Conservation (phyloP, 768 basidiomycete genomes). For the Trametes cingulata region DNA sequence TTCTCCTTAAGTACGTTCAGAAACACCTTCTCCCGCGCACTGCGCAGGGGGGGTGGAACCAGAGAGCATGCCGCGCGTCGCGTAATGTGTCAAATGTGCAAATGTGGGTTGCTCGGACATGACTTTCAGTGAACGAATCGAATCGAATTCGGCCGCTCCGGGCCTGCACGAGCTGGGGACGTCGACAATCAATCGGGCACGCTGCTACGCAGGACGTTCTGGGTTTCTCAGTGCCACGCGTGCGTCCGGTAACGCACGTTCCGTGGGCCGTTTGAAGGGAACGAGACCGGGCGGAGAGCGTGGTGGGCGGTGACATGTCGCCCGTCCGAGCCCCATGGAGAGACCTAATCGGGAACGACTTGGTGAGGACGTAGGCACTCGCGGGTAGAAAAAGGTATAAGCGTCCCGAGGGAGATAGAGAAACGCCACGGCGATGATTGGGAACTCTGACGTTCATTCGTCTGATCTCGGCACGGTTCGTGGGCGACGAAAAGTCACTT, state of each 20-base stretch:
- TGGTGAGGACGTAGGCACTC: neutral
- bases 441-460: constrained; percentile 13
- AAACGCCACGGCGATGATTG: constrained; percentile 20
- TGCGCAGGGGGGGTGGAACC: constrained; percentile 6
- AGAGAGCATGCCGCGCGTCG: constrained; percentile 16
- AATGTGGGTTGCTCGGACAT: constrained; percentile 19
- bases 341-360: constrained; percentile 4
- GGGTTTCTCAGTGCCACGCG: constrained; percentile 18
- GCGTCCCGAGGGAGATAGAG: neutral
- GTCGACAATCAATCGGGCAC: constrained; percentile 18
- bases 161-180: constrained; percentile 3
- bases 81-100: constrained; percentile 18
- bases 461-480: constrained; percentile 17
- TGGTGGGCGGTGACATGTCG: constrained; percentile 5
- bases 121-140: constrained; percentile 20
- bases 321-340: neutral
- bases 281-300: constrained; percentile 5
- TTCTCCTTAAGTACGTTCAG: constrained; percentile 13
- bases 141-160: constrained; percentile 20
- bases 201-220: constrained; percentile 12
- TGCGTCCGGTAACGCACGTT: constrained; percentile 5
- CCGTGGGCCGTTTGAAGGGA: constrained; percentile 9
- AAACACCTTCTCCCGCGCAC: constrained; percentile 15
- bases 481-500: neutral
- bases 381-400: neutral